Evolutionary conservation across 495 filamentous ascomycete genomes (phyloP), one percentile per base, ranked within the genome.

Genomic region (Aspergillus heteromorphus): DNA sequence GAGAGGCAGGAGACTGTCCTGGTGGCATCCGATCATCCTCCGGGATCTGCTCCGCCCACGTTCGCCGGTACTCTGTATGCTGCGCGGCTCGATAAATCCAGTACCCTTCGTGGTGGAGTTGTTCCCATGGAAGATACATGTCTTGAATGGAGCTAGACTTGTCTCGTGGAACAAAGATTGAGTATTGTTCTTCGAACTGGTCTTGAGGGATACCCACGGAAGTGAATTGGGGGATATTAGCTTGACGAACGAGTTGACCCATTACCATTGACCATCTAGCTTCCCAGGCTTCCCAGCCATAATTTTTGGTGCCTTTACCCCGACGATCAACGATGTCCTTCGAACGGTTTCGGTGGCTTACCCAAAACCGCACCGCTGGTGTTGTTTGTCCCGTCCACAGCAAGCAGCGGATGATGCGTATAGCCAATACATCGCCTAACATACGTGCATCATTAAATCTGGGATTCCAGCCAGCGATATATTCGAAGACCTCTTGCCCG

Each of bases 221-320:
- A 25, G 63, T 56, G 51, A 80, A 71, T 16, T 64, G 59, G 43
- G 73, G 65, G 25, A 83, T 64, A 36, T 79, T 74, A 8, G 78
- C 79, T 60, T 79, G 83, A 48, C 83, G 79, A n/a, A 92, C 84
- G 20, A 91, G 69, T 55, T 91, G 77, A 1, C 86, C 87, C 89
- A 95, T 92, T 4, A 89, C 75, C 53, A 79, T 82, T 16, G 86
- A 83, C 90, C 90, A 95, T 51, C 85, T 79, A 18, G 89, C 81
- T 65, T 92, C 84, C 90, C 90, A 95, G 2, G 89, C 88, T 61
- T 89, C 81, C 88, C 88, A 95, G 7, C 87, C 87, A 67, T 92
- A 93, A 55, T 87, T 89, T 30, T 79, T 79, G 13, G 89, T 85
- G 4, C 92, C 92, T 49, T 87, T 88, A 1, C 89, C 92, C 53